Percentiles rank a stretch among this genome's conserved stretches.
Evolutionary conservation across 1,139 yeast genomes (phyloP).

Genomic region (Pichia sp.): DNA sequence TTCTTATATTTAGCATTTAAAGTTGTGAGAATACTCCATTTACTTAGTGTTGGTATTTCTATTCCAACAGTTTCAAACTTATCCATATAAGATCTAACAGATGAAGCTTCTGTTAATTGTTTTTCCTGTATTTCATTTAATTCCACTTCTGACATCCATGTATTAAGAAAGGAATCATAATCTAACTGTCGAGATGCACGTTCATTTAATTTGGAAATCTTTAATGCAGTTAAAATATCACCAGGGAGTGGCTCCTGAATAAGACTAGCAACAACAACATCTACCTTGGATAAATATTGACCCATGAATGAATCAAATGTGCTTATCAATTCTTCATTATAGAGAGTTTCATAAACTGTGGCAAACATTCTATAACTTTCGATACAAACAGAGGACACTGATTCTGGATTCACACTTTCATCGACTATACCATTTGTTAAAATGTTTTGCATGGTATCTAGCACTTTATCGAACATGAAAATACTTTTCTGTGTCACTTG

Average conservation of each 20-base stretch:
- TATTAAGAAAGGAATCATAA: slow-evolving; percentile 30
- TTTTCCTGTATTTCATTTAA: slow-evolving; percentile 26
- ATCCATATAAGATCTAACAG: slow-evolving; percentile 44
- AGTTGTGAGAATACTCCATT: slow-evolving; percentile 43
- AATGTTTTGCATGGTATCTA: slow-evolving; percentile 1
- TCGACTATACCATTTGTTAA: slow-evolving; percentile 9
- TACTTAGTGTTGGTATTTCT: slow-evolving; percentile 22
- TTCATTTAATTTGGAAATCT: slow-evolving; percentile 32
- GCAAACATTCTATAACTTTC: slow-evolving; percentile 34
- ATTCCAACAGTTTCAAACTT: slow-evolving; percentile 32
- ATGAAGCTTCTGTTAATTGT: slow-evolving; percentile 43
- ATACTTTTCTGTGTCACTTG: slow-evolving; percentile 15
- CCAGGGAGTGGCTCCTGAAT: slow-evolving; percentile 20
- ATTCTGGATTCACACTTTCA: slow-evolving; percentile 19
- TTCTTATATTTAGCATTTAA: slow-evolving; percentile 40
- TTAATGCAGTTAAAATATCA: slow-evolving; percentile 32
- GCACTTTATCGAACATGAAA: slow-evolving; percentile 9
- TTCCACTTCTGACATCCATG: slow-evolving; percentile 22
- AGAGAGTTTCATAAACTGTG: slow-evolving; percentile 32
- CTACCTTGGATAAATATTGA: slow-evolving; percentile 18
- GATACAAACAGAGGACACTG: slow-evolving; percentile 19
- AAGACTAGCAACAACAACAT: slow-evolving; percentile 15
- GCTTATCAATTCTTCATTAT: slow-evolving; percentile 7
- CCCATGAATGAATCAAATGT: slow-evolving; percentile 9
- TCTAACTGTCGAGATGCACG: slow-evolving; percentile 30